These are phyloP conservation scores for Verticillium tricorpus DNA, from an alignment of 2,329 filamentous ascomycete species.

Conservation along the genomic window DNA sequence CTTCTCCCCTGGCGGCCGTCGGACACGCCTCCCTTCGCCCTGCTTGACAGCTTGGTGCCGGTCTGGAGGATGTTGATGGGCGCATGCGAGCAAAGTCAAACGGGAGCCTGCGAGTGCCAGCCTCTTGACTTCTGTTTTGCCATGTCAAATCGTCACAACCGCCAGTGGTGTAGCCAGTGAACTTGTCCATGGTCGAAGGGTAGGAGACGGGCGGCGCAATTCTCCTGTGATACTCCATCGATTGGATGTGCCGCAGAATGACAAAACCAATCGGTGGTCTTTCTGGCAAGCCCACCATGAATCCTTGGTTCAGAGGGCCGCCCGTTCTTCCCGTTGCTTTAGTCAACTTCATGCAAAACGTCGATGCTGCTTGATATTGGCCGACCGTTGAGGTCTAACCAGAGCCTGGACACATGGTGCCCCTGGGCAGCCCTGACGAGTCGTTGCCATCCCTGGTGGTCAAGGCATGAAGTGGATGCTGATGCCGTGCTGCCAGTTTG, in stretches of 20 bases:
- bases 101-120: neutral
- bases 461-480: neutral
- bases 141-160: neutral
- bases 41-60: neutral
- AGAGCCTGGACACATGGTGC: neutral
- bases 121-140: neutral
- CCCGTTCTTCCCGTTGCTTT: neutral
- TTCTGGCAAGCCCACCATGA: neutral
- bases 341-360: neutral
- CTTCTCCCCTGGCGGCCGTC: constrained; percentile 8
- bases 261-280: neutral
- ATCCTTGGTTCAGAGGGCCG: neutral
- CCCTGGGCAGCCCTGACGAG: neutral
- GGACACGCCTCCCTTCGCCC: constrained; percentile 5
- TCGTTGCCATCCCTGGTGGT: neutral
- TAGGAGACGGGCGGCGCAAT: neutral
- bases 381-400: neutral
- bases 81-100: neutral
- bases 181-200: neutral
- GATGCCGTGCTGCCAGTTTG: neutral
- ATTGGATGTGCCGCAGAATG: neutral
- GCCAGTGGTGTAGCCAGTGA: neutral
- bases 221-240: neutral
- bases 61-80: neutral
- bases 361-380: neutral